phyloP scores from a whole-genome alignment of 768 basidiomycete species.

The Lentinula raphanica region DNA sequence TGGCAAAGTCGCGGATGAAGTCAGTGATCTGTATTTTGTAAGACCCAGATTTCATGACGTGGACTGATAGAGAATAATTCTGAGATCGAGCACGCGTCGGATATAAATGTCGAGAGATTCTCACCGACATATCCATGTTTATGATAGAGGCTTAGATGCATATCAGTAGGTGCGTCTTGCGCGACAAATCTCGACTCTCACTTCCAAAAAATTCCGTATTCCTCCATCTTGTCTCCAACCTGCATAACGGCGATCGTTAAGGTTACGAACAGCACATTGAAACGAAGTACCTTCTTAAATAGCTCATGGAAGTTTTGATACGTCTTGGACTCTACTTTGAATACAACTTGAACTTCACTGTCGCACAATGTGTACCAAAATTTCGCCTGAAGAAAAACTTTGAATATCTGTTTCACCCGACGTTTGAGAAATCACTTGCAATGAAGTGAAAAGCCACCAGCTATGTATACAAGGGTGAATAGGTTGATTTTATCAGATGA shows the following conservation, averaged over 20 bases:
- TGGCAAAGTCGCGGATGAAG: slow-evolving; percentile 7
- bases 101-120: no score
- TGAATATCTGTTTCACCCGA: no score
- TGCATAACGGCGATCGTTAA: no score
- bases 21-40: slow-evolving; percentile 10
- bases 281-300: neutral
- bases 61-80: neutral
- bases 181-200: neutral
- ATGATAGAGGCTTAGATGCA: slow-evolving; percentile 2
- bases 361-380: slow-evolving; percentile 11
- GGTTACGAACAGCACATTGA: neutral
- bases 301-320: slow-evolving; percentile 1
- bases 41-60: neutral
- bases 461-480: neutral
- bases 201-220: slow-evolving; percentile 10
- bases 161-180: no score
- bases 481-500: neutral
- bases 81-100: no score
- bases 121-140: slow-evolving; percentile 9
- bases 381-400: neutral
- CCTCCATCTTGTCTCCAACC: slow-evolving; percentile 8
- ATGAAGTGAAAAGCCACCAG: neutral
- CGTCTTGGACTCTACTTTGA: neutral
- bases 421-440: neutral
- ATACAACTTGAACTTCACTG: slow-evolving; percentile 4